Conservation (phyloP, 23 red algal species). For the Cyanidium caldarium region DNA sequence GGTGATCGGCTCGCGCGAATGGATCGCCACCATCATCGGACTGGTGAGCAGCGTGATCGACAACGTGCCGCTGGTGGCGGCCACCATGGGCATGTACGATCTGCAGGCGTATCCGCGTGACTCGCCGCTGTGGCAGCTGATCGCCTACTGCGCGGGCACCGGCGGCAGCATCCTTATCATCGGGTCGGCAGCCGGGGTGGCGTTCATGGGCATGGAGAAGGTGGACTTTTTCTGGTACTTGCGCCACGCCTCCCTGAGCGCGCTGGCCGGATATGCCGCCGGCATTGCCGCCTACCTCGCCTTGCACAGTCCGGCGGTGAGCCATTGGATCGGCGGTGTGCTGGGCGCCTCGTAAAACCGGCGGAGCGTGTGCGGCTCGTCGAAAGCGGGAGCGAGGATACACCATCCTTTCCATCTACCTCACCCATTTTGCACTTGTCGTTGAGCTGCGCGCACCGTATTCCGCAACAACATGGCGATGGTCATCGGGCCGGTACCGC, state of each 20-base stretch:
- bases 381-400: too few species aligned
- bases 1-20: constrained; percentile 28
- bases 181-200: constrained; percentile 89
- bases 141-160: constrained; percentile 86
- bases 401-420: too few species aligned
- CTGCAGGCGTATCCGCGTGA: constrained; percentile 56
- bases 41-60: constrained; percentile 69
- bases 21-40: constrained; percentile 72
- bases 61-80: constrained; percentile 95
- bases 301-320: constrained; percentile 3
- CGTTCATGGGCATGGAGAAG: constrained; percentile 95
- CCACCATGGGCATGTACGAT: constrained; percentile 96
- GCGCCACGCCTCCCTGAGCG: constrained; percentile 45
- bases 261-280: constrained; percentile 57
- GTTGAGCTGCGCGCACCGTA: constrained; percentile 39
- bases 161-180: constrained; percentile 66
- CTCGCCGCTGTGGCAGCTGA: constrained; percentile 66
- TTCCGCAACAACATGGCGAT: constrained; percentile 91
- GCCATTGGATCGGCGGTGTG: too few species aligned
- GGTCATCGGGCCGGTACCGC: constrained; percentile 84
- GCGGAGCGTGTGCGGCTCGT: too few species aligned
- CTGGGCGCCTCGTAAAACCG: too few species aligned
- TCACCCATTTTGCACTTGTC: too few species aligned
- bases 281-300: constrained; percentile 46
- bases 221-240: constrained; percentile 89